phyloP scores from a whole-genome alignment of 768 basidiomycete species.

The Lactarius trivialis region DNA sequence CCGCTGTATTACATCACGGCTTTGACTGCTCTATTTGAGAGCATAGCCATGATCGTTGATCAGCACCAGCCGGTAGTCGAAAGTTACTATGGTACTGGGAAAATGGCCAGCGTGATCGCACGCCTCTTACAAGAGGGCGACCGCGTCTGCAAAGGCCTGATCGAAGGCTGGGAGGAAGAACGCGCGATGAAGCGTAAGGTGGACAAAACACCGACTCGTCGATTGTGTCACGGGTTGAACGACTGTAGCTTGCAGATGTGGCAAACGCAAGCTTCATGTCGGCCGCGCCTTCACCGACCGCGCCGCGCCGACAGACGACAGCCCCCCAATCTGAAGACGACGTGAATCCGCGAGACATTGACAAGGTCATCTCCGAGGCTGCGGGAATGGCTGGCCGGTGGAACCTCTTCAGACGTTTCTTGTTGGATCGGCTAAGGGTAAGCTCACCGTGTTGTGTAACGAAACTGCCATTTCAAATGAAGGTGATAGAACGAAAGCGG shows the following conservation, averaged over 20 bases:
- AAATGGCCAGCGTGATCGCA: conserved; percentile 75
- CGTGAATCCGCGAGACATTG: conserved; percentile 85
- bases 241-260: conserved; percentile 32
- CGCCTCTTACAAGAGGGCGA: conserved; percentile 83
- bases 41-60: conserved; percentile 91
- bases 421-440: conserved; percentile 68
- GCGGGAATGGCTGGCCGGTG: conserved; percentile 89
- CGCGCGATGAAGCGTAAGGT: conserved; percentile 77
- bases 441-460: conserved; percentile 16
- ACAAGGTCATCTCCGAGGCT: conserved; percentile 81
- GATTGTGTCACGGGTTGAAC: conserved; percentile 4
- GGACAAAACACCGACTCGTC: background rate
- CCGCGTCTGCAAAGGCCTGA: conserved; percentile 64
- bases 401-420: conserved; percentile 84
- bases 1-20: conserved; percentile 87
- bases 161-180: conserved; percentile 90
- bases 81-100: conserved; percentile 90
- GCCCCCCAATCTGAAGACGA: conserved; percentile 41
- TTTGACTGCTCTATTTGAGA: conserved; percentile 89
- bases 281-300: conserved; percentile 12
- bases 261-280: conserved; percentile 28
- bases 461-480: background rate
- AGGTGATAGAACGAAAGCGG: conserved; percentile 5
- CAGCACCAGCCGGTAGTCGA: conserved; percentile 98
- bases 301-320: conserved; percentile 7